A percentile compares a stretch with the other conserved stretches of the same genome.
Evolutionary conservation across 805 yeast species (phyloP).

Genomic region (Myxozyma nipponensis): DNA sequence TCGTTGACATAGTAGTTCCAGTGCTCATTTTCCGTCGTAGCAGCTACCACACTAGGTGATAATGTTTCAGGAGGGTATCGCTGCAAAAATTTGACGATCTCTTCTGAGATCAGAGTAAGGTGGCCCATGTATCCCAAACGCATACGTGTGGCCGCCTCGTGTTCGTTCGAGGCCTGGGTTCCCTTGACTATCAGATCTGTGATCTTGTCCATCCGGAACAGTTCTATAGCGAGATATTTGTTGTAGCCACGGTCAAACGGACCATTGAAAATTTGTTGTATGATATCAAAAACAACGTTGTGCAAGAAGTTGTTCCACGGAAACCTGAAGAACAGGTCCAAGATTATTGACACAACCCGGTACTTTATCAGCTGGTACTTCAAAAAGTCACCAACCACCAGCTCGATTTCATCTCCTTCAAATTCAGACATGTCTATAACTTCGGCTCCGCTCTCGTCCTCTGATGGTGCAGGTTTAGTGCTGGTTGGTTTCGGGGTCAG

Average conservation of each 20-base stretch:
- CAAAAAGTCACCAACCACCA: constrained; percentile 82
- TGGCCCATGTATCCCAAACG: constrained; percentile 98
- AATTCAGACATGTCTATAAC: constrained; percentile 6
- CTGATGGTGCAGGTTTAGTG: constrained; percentile 19
- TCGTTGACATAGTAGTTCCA: constrained; percentile 85
- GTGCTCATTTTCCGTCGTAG: constrained; percentile 45
- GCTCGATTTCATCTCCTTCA: constrained; percentile 31
- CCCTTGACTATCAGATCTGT: constrained; percentile 59
- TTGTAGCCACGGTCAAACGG: constrained; percentile 80
- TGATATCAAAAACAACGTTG: constrained; percentile 92
- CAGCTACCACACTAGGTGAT: constrained; percentile 50
- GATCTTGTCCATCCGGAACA: constrained; percentile 62
- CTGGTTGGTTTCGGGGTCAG: constrained; percentile 6
- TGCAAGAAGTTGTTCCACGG: constrained; percentile 98
- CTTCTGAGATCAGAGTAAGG: constrained; percentile 87
- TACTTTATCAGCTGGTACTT: constrained; percentile 77
- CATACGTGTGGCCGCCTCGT: constrained; percentile 56
- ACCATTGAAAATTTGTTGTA: constrained; percentile 92
- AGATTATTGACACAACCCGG: constrained; percentile 25
- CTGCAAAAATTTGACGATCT: constrained; percentile 80
- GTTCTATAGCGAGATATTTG: constrained; percentile 66
- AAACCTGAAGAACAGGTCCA: constrained; percentile 66
- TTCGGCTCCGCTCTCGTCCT: constrained; percentile 13
- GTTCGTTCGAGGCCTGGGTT: constrained; percentile 54
- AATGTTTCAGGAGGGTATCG: constrained; percentile 58